These are phyloP conservation scores for Microbotryomycetes sp. DNA, from an alignment of 1,284 basidiomycete genomes.

Conservation along the genomic window DNA sequence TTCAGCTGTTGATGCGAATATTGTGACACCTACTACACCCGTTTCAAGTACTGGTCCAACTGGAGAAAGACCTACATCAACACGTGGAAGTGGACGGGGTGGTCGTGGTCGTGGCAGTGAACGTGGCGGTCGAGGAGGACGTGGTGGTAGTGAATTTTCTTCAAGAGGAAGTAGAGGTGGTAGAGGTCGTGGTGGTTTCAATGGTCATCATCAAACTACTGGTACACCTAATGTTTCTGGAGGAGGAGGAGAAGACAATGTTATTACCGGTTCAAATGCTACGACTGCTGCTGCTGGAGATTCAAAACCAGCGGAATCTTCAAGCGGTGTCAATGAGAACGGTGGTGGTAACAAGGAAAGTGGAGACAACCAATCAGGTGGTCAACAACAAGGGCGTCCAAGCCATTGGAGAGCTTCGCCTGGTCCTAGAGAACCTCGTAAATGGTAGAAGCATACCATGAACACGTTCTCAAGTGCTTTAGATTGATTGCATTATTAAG, in stretches of 20 bases:
- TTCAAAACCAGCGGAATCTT: not conserved
- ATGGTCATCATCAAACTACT: too few species aligned
- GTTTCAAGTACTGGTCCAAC: not conserved
- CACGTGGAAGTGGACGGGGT: not conserved
- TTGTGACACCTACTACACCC: not conserved
- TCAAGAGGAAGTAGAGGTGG: not conserved
- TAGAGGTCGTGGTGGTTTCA: constrained; percentile 1
- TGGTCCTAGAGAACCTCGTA: not conserved
- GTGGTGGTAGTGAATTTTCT: not conserved
- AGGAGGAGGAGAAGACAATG: not conserved
- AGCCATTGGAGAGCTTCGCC: not conserved
- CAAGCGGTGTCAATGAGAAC: not conserved
- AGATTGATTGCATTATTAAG: too few species aligned
- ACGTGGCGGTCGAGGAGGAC: constrained; percentile 6
- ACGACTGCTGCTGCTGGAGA: not conserved
- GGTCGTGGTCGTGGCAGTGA: constrained; percentile 7
- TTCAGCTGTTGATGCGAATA: too few species aligned
- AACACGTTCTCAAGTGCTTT: too few species aligned
- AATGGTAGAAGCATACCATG: too few species aligned
- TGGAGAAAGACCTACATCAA: not conserved
- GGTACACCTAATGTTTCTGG: constrained; percentile 8
- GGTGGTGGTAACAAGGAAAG: not conserved
- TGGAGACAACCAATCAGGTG: not conserved
- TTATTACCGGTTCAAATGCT: not conserved
- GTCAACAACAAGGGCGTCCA: not conserved